Percentiles rank a stretch among this genome's conserved stretches.
Evolutionary conservation across 1,284 basidiomycete genomes (phyloP).

Genomic region (Ceratobasidium sp.): DNA sequence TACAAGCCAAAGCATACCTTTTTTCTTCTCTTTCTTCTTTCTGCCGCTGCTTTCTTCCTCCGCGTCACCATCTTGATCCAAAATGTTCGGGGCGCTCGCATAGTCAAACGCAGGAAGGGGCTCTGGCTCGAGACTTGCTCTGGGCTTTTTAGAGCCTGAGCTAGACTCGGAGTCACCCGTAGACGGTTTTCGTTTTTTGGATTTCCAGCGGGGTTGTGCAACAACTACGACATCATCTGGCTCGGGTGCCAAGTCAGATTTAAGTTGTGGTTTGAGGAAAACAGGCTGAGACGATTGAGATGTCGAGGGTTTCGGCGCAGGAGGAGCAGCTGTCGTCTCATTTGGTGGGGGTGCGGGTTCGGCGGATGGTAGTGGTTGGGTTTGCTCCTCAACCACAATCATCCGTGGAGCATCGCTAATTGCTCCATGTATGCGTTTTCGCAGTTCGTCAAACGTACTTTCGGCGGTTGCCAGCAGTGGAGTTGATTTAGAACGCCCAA

Average conservation of each 20-base stretch:
- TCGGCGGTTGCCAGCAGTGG: background rate
- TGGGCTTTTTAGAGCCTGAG: constrained; percentile 43
- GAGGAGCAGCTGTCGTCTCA: constrained; percentile 65
- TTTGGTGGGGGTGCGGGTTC: constrained; percentile 67
- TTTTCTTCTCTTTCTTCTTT: constrained; percentile 64
- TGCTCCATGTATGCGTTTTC: constrained; percentile 31
- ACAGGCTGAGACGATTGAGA: background rate
- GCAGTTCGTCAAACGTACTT: constrained; percentile 15
- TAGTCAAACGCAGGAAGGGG: constrained; percentile 77
- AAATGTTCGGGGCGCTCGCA: constrained; percentile 73
- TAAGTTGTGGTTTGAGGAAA: constrained; percentile 19
- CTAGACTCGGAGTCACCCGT: constrained; percentile 40
- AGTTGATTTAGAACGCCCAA: background rate
- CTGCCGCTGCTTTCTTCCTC: constrained; percentile 49
- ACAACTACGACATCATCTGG: constrained; percentile 43
- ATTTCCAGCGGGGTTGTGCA: constrained; percentile 35
- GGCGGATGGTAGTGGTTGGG: constrained; percentile 60
- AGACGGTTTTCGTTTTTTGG: constrained; percentile 40
- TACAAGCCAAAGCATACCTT: constrained; percentile 57
- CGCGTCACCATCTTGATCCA: constrained; percentile 65
- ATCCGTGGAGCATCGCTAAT: constrained; percentile 27
- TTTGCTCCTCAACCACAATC: background rate
- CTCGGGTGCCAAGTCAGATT: constrained; percentile 42
- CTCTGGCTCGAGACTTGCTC: constrained; percentile 46
- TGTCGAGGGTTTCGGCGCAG: background rate